Evolutionary conservation across 345 rosid species (phyloP).

Genomic region (Physaria fendleri): DNA sequence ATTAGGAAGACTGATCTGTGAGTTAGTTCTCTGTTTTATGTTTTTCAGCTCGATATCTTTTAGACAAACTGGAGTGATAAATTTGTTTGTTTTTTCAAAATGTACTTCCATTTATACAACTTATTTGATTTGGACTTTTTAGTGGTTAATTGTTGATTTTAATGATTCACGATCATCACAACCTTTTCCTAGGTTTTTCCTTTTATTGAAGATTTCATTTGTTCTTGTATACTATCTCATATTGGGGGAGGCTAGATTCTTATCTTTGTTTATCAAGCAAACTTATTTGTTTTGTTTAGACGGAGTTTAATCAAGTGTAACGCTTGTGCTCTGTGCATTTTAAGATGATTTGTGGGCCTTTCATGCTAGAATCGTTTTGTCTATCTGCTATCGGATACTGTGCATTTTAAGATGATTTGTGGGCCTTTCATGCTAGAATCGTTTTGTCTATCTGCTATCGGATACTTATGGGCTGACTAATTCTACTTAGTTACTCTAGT

Average conservation of each 20-base stretch:
- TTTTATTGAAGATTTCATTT: background rate
- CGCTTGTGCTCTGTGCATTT: background rate
- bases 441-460: background rate
- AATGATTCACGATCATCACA: background rate
- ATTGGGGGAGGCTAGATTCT: background rate
- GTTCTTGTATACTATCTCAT: background rate
- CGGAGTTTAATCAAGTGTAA: background rate
- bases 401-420: background rate
- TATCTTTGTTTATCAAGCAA: background rate
- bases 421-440: background rate
- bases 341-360: background rate
- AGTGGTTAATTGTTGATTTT: background rate
- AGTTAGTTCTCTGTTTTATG: background rate
- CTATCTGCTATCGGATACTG: background rate
- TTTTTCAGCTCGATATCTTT: background rate
- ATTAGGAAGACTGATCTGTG: too few relatives aligned
- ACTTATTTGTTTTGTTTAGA: background rate
- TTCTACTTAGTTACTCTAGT: background rate
- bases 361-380: background rate
- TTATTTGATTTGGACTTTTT: background rate
- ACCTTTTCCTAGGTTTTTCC: too few relatives aligned
- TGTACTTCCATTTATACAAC: background rate
- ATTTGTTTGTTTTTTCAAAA: background rate
- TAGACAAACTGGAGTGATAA: background rate
- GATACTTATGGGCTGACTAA: slow-evolving; percentile 12